These are phyloP conservation scores for Aspergillus brunneoviolaceus DNA, from an alignment of 2,329 filamentous ascomycete species.

Conservation along the genomic window DNA sequence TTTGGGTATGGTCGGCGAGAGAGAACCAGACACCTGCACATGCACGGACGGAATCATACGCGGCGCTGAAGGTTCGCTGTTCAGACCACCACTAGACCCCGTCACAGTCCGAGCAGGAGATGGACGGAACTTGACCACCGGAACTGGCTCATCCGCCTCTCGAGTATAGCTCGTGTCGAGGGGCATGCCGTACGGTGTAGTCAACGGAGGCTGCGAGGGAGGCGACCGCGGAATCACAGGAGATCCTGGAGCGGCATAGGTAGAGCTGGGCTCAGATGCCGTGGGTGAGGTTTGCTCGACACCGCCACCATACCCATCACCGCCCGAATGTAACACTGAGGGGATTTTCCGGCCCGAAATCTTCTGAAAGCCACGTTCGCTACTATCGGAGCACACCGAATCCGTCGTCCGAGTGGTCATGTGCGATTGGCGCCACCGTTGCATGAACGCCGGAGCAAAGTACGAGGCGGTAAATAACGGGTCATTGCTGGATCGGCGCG, in stretches of 20 bases:
- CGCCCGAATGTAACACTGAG: slow-evolving; percentile 47
- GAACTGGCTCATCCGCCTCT: slow-evolving; percentile 29
- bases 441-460: slow-evolving; percentile 40
- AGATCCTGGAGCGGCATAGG: slow-evolving; percentile 22
- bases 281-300: slow-evolving; percentile 34
- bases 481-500: slow-evolving; percentile 39
- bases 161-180: slow-evolving; percentile 34
- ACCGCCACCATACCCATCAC: slow-evolving; percentile 47
- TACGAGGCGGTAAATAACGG: slow-evolving; percentile 42
- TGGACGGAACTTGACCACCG: slow-evolving; percentile 40
- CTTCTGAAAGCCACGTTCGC: slow-evolving; percentile 51
- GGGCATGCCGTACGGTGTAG: slow-evolving; percentile 30
- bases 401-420: slow-evolving; percentile 37
- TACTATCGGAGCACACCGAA: slow-evolving; percentile 35
- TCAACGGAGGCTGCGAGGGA: slow-evolving; percentile 28
- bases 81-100: slow-evolving; percentile 30
- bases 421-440: slow-evolving; percentile 42
- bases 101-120: slow-evolving; percentile 45
- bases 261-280: slow-evolving; percentile 24
- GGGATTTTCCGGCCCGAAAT: slow-evolving; percentile 50
- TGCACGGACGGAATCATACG: slow-evolving; percentile 22
- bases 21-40: slow-evolving; percentile 25
- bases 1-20: slow-evolving; percentile 27
- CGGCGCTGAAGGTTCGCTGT: slow-evolving; percentile 24
- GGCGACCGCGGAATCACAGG: slow-evolving; percentile 26